Base-by-base conservation (phyloP, 371 early-diverging fungal species). In the Mortierella sp. region DNA sequence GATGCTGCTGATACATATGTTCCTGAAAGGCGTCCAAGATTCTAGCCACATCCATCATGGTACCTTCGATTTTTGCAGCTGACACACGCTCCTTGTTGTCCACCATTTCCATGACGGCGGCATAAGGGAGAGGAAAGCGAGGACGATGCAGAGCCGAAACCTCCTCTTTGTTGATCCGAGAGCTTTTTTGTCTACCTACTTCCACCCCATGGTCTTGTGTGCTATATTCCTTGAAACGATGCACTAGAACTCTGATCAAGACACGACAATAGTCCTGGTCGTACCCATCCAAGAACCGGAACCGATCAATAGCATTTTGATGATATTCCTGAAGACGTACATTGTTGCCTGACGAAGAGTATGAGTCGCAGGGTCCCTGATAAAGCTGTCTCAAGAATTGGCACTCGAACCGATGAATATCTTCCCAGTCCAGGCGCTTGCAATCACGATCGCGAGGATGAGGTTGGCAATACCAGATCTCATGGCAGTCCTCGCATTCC, bases 11-110 rank as follows among this genome's bases (percentile, higher is more conserved):
- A 15, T 55, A 21, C 17, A 69, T 23, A 8, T 61, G 34, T 3
- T 34, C 30, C 51, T 70, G 70, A 11, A 62, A 60, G 0, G 70
- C 70, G 19, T 70, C 63, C 43, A 70, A 19, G 37, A 63, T 46
- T 14, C 30, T 57, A 28, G 55, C 56, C 2, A 64, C 71, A 44
- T 59, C 47, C 32, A 23, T 37, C 42, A 71, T 42, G 4, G 48
- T 52, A 9, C 60, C 60, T 30, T 59, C 49, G 6, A 71, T 6
- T 30, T 31, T 21, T 0, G 59, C 59, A 9, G 30, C 34, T 7
- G 64, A 6, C 26, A 46, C 58, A 4, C 23, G 3, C 19, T 11
- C 28, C 15, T 34, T 50, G 47, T 64, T 71, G 24, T 59, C 60
- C 2, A 64, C 60, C 39, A 71, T 21, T 3, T 64, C 55, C 32